Evolutionary conservation across 352 stramenopile species (phyloP).

Genomic region (Phytopythium aichiense): DNA sequence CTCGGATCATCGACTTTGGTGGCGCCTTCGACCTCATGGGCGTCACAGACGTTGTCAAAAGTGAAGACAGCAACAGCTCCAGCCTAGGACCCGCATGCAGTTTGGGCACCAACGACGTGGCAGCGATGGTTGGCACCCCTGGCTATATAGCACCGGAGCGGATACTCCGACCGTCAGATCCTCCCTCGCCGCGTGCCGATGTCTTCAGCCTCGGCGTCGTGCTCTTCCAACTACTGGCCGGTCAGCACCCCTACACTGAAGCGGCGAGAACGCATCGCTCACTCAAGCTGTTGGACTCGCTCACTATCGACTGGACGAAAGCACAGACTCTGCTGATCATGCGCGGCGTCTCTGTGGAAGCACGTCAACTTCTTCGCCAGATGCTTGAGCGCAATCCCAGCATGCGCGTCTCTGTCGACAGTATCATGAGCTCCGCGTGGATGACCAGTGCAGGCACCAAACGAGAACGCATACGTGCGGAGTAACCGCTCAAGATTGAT

Average conservation of each 20-base stretch:
- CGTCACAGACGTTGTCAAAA: conserved; percentile 4
- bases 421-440: conserved; percentile 26
- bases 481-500: no score
- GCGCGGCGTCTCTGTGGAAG: conserved; percentile 24
- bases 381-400: conserved; percentile 38
- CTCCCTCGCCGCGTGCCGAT: conserved; percentile 38
- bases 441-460: neutral
- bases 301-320: conserved; percentile 35
- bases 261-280: conserved; percentile 16
- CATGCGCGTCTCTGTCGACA: conserved; percentile 29
- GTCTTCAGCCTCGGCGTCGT: conserved; percentile 62
- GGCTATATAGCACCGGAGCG: conserved; percentile 62
- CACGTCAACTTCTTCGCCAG: conserved; percentile 26
- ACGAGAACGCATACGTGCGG: neutral
- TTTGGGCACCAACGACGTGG: neutral
- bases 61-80: neutral
- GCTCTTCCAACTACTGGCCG: conserved; percentile 55
- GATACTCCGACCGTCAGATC: conserved; percentile 24
- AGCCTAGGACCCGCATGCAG: neutral
- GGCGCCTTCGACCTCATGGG: conserved; percentile 35
- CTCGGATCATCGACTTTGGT: conserved; percentile 59
- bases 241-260: conserved; percentile 45
- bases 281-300: conserved; percentile 39
- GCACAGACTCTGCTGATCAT: conserved; percentile 25
- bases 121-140: conserved; percentile 52